Evolutionary conservation across 1,139 yeast species (phyloP), one percentile per base, ranked within the genome.

Genomic region (Eremothecium cymbalariae): DNA sequence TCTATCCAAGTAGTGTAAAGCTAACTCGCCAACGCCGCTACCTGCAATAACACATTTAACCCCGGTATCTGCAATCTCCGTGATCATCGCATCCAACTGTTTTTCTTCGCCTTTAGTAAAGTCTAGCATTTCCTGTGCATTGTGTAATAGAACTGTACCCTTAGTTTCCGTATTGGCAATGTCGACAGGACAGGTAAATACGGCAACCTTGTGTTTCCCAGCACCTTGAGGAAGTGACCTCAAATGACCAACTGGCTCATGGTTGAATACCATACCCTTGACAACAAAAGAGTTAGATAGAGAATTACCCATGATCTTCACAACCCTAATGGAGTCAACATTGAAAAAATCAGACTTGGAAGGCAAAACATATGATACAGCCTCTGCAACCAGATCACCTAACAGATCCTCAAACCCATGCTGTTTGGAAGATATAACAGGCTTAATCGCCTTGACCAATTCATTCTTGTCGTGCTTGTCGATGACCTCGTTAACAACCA

Each of bases 191-290:
- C 95, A 80, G 9, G 95, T 85, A 64, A 72, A 93, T 3, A 86
- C 90, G 6, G 84, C 98, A 28, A 90, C 97, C 61, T 85, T 86
- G 18, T 94, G 75, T 50, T 72, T 75, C n/a, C n/a, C n/a, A 21
- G 59, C 60, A 18, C 48, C 54, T 20, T 42, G 42, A n/a, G 51
- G 39, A 38, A 81, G 65, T 44, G 77, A 71, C 60, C 84, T 84
- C 37, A 88, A 63, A 44, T 75, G 77, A 11, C 96, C 95, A 59
- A 90, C 97, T 8, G 98, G 96, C 59, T 86, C 95, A 53, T 94
- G 74, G 48, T 95, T 94, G 70, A 93, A 90, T 26, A 93, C 96
- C 98, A 90, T 90, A 48, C 98, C 98, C 62, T 83, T 84, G 47
- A 93, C 68, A 37, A 93, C 98, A 49, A 72, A 70, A 7, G 94